Evolutionary conservation across 495 filamentous ascomycete genomes (phyloP).

Genomic region (Xylaria grammica): DNA sequence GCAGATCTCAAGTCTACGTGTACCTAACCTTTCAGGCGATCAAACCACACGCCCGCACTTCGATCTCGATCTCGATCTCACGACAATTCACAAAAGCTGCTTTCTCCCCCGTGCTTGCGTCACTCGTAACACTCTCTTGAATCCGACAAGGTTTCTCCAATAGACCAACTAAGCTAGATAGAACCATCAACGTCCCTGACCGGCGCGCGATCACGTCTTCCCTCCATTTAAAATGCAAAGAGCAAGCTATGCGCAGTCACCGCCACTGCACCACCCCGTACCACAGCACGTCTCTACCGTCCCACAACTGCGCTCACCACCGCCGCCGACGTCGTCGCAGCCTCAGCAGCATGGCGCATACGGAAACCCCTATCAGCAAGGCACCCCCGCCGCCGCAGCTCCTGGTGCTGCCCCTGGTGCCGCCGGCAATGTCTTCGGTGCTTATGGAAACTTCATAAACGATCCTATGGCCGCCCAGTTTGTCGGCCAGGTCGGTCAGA

Average conservation of each 20-base stretch:
- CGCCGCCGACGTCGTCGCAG: slow-evolving; percentile 75
- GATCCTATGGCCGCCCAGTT: slow-evolving; percentile 92
- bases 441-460: slow-evolving; percentile 88
- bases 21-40: neutral
- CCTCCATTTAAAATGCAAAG: slow-evolving; percentile 72
- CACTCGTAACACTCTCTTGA: neutral
- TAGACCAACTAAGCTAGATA: too few species aligned
- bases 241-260: slow-evolving; percentile 82
- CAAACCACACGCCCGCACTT: neutral
- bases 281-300: slow-evolving; percentile 99
- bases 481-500: slow-evolving; percentile 92
- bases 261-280: slow-evolving; percentile 96
- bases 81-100: neutral
- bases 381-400: slow-evolving; percentile 52
- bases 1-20: too few species aligned
- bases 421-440: slow-evolving; percentile 64
- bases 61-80: slow-evolving; percentile 5
- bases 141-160: neutral
- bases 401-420: slow-evolving; percentile 35
- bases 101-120: neutral
- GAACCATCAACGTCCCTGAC: neutral
- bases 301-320: slow-evolving; percentile 96
- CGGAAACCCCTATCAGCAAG: slow-evolving; percentile 77
- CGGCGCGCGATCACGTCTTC: neutral
- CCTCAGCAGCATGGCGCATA: slow-evolving; percentile 71